These are phyloP conservation scores for Leishmania aethiopica DNA, from an alignment of 208 protist species.

Conservation along the genomic window DNA sequence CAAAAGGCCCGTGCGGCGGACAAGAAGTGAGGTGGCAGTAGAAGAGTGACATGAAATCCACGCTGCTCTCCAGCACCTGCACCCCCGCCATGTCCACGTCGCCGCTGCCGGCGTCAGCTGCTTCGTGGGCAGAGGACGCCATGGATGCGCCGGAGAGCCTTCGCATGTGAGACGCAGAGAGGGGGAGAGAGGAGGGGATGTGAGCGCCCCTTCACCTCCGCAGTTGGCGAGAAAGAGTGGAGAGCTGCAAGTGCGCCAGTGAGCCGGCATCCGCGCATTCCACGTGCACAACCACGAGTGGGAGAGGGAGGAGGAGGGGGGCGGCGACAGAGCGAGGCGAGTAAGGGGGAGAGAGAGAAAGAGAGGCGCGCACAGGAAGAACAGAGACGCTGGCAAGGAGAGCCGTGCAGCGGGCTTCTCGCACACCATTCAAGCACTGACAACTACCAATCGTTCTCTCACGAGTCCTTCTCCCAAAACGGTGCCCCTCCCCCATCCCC, in stretches of 20 bases:
- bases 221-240: background rate
- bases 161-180: background rate
- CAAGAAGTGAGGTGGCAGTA: conserved; percentile 70
- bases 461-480: background rate
- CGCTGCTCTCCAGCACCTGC: conserved; percentile 41
- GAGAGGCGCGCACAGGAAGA: background rate
- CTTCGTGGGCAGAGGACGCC: background rate
- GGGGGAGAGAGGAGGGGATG: background rate
- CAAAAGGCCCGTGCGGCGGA: conserved; percentile 75
- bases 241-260: background rate
- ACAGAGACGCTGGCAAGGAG: background rate
- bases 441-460: background rate
- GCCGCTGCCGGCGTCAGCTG: conserved; percentile 1
- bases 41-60: conserved; percentile 76
- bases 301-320: background rate
- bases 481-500: background rate
- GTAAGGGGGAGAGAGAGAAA: background rate
- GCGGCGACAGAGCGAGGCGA: background rate
- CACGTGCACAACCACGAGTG: background rate
- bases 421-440: background rate
- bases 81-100: conserved; percentile 24
- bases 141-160: background rate
- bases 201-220: background rate
- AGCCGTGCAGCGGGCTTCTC: background rate
- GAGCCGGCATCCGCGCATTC: too few relatives aligned